Base-by-base conservation (phyloP, 1,284 basidiomycete species). In the Melanopsichium pennsylvanicum region DNA sequence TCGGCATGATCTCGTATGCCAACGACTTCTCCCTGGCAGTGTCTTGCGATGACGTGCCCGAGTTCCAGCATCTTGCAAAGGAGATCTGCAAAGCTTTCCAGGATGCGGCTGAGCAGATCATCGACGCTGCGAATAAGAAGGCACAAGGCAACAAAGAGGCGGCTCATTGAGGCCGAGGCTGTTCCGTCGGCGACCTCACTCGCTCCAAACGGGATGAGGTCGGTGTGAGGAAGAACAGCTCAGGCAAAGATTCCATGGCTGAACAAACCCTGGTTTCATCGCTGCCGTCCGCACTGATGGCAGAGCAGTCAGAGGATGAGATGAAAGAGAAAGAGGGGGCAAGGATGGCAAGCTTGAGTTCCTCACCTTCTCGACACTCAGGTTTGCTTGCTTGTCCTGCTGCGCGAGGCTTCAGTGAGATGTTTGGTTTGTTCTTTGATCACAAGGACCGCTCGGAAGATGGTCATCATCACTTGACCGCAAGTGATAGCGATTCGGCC, bases 1-100 rank as follows among this genome's bases (percentile, higher is more conserved):
- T 79, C 43, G 78, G 78, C 36, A 78, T 78, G 76, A 80, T 80
- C 51, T 75, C 70, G 49, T 80, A 80, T 41, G 78, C 74, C 32
- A 54, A 68, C 35, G 62, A 73, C 51, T 79, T 80, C 35, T 75
- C 72, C 23, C 63, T 80, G n/a, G 77, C 76, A 5, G 76, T 80
- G 4, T 74, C 72, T 37, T 79, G 77, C 69, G 78, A 80, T 50
- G 77, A 76, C n/a, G 76, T 76, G 43, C 70, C 67, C 40, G 75
- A 78, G 61, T 76, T 79, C 35, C 26, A 54, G 27, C 47, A 66
- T 8, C 51, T 80, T 7, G 72, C 78, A 11, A 42, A 68, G 32
- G 69, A 70, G 46, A 75, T 80, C 27, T 79, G 77, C 51, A 44
- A 58, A 8, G 70, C 77, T 4, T 80, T 80, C 70, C 74, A 78